A percentile compares a stretch with the other conserved stretches of the same genome.
phyloP scores from a whole-genome alignment of 2,329 filamentous ascomycete genomes.

The Penicillium polonicum region DNA sequence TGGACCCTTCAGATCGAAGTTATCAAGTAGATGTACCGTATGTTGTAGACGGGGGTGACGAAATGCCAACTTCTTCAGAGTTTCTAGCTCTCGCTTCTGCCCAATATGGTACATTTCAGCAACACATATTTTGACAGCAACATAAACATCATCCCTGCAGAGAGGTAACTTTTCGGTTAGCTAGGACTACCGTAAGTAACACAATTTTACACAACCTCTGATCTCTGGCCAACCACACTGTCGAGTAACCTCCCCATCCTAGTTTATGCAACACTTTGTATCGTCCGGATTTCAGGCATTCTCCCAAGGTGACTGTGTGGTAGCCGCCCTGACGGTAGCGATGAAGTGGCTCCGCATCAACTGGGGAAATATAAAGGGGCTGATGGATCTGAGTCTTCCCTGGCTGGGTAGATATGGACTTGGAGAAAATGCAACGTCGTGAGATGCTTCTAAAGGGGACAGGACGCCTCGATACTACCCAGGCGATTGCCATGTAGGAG shows the following conservation, averaged over 20 bases:
- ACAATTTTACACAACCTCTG: constrained; percentile 17
- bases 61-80: constrained; percentile 15
- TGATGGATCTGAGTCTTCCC: constrained; percentile 6
- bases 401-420: background rate
- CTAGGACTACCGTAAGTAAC: background rate
- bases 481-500: background rate
- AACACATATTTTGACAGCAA: constrained; percentile 27
- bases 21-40: constrained; percentile 38
- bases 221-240: constrained; percentile 39
- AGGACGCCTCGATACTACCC: background rate
- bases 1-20: constrained; percentile 43
- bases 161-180: constrained; percentile 17
- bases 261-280: constrained; percentile 42
- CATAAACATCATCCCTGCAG: constrained; percentile 20
- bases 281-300: constrained; percentile 26
- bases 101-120: constrained; percentile 14
- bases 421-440: background rate
- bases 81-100: constrained; percentile 20
- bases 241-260: constrained; percentile 38
- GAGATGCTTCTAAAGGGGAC: background rate
- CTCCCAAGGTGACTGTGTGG: constrained; percentile 36
- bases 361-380: constrained; percentile 2
- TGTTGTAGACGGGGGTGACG: constrained; percentile 23
- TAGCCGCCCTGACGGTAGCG: constrained; percentile 32
- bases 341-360: constrained; percentile 27